These are phyloP conservation scores for Fraxinus sp. DNA, from an alignment of 305 asterid genomes.

Conservation along the genomic window DNA sequence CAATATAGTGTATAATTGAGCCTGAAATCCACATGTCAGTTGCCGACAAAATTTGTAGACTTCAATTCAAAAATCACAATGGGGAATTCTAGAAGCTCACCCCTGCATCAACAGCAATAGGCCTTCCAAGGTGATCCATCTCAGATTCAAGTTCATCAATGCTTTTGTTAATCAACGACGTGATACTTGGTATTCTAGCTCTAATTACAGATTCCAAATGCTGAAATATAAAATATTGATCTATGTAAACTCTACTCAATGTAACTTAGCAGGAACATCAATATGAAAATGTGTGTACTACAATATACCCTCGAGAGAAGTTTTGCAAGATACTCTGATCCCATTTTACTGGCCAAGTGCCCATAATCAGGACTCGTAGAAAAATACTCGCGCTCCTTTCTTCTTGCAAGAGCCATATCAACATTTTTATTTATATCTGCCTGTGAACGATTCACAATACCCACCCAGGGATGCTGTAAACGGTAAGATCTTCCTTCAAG, in stretches of 20 bases:
- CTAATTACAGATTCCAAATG: conserved; percentile 83
- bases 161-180: conserved; percentile 79
- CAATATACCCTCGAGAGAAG: conserved; percentile 76
- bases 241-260: conserved; percentile 24
- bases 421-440: conserved; percentile 81
- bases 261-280: conserved; percentile 13
- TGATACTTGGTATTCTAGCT: conserved; percentile 86
- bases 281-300: conserved; percentile 17
- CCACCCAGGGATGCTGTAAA: conserved; percentile 93
- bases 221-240: conserved; percentile 49
- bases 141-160: conserved; percentile 91
- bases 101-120: conserved; percentile 89
- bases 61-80: conserved; percentile 20
- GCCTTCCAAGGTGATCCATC: conserved; percentile 92
- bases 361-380: conserved; percentile 86
- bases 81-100: conserved; percentile 45
- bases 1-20: conserved; percentile 88
- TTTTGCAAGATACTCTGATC: conserved; percentile 92
- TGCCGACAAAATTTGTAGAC: background rate
- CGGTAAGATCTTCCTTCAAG: conserved; percentile 90
- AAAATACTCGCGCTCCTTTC: conserved; percentile 82
- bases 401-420: conserved; percentile 75
- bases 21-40: conserved; percentile 51
- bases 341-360: conserved; percentile 89
- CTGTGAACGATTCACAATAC: conserved; percentile 89